phyloP scores from a whole-genome alignment of 768 basidiomycete genomes.

The Russula lepida region DNA sequence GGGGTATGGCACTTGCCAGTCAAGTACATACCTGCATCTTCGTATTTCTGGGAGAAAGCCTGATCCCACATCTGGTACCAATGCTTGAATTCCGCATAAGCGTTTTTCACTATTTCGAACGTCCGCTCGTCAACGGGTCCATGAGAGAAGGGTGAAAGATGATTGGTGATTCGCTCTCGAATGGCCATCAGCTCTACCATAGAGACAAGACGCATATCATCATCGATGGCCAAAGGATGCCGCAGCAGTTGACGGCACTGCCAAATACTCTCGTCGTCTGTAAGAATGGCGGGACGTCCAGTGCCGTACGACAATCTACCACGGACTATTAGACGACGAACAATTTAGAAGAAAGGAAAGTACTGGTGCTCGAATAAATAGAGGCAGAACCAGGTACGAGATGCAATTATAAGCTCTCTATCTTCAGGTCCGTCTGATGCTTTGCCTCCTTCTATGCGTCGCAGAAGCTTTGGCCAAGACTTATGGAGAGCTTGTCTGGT shows the following conservation, averaged over 20 bases:
- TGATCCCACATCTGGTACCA: constrained; percentile 83
- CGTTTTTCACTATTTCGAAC: constrained; percentile 60
- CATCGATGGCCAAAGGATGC: constrained; percentile 84
- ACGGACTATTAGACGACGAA: not conserved
- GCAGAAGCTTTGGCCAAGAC: constrained; percentile 77
- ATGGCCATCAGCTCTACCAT: constrained; percentile 90
- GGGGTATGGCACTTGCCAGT: not conserved
- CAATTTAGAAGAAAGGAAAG: constrained; percentile 27
- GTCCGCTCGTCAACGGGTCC: constrained; percentile 67
- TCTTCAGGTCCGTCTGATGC: constrained; percentile 51
- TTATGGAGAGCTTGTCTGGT: constrained; percentile 65
- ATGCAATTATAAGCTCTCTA: constrained; percentile 68
- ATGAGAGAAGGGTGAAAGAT: constrained; percentile 65
- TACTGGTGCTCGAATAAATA: constrained; percentile 94
- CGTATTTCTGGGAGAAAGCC: constrained; percentile 72
- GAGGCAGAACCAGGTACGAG: constrained; percentile 88
- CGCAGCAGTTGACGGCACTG: constrained; percentile 72
- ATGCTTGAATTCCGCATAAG: constrained; percentile 66
- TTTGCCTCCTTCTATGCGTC: constrained; percentile 68
- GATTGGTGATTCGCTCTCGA: constrained; percentile 78
- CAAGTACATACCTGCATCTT: constrained; percentile 55
- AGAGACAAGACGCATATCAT: constrained; percentile 91
- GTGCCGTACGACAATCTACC: constrained; percentile 90
- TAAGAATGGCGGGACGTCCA: constrained; percentile 85
- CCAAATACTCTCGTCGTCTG: constrained; percentile 86